Conservation (phyloP, 345 rosid species). For the Populus ilicifolia region DNA sequence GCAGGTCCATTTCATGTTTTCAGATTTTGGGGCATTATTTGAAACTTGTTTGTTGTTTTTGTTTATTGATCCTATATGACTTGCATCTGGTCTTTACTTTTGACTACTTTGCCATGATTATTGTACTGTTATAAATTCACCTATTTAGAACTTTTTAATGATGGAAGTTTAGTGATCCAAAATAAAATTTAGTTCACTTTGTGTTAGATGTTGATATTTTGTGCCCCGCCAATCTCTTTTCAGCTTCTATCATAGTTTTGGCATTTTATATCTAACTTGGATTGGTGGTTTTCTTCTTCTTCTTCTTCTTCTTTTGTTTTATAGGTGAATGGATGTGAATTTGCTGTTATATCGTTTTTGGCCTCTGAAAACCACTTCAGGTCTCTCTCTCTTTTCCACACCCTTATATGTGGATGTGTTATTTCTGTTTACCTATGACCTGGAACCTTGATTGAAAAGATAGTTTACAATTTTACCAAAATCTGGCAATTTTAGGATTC, state of each 20-base stretch:
- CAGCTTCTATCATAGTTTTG: background rate
- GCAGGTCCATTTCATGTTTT: background rate
- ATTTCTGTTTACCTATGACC: background rate
- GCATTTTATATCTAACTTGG: background rate
- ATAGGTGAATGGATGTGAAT: slow-evolving; percentile 29
- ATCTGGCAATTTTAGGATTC: slow-evolving; percentile 50
- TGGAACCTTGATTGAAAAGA: background rate
- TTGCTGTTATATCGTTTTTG: slow-evolving; percentile 23
- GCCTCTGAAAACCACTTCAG: slow-evolving; percentile 17
- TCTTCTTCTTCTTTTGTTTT: background rate
- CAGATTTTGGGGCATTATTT: background rate
- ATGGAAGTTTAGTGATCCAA: background rate
- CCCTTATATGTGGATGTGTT: background rate
- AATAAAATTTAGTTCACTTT: background rate
- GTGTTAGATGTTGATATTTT: background rate
- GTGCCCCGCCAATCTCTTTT: background rate
- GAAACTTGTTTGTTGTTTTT: background rate
- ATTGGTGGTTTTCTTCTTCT: background rate
- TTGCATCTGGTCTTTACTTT: too few species aligned
- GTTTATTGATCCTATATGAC: background rate
- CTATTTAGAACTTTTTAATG: background rate
- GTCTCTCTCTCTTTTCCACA: slow-evolving; percentile 27
- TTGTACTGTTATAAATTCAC: background rate
- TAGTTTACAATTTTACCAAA: background rate
- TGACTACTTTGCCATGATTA: background rate